Conservation (phyloP, 2,329 filamentous ascomycete genomes). For the Cordyceps cateniannulata region DNA sequence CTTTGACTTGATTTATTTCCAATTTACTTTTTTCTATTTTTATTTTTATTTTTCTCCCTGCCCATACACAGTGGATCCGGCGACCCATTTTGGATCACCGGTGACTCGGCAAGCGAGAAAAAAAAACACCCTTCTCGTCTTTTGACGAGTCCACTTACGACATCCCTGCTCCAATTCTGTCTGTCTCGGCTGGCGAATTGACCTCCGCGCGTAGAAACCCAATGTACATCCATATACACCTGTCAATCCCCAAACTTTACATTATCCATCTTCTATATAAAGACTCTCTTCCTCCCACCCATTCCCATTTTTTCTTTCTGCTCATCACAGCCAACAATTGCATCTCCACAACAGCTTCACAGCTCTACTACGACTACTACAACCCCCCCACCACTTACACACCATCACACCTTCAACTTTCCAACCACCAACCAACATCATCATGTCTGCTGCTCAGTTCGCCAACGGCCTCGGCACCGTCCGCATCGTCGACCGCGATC, state of each 20-base stretch:
- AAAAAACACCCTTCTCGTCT: neutral
- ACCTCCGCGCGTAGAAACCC: neutral
- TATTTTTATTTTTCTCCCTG: neutral
- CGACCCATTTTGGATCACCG: constrained; percentile 5
- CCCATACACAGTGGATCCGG: constrained; percentile 2
- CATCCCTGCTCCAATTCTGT: neutral
- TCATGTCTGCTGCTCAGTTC: constrained; percentile 9
- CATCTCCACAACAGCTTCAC: neutral
- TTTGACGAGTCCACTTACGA: neutral
- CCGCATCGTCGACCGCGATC: constrained; percentile 14
- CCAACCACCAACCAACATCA: neutral
- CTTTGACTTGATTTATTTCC: neutral
- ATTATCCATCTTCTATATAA: constrained; percentile 8
- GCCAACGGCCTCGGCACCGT: constrained; percentile 7
- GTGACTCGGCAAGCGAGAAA: constrained; percentile 6
- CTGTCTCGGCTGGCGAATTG: neutral
- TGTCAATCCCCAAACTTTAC: neutral
- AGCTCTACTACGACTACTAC: neutral
- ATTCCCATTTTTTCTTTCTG: neutral
- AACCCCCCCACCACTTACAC: neutral
- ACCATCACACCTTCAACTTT: neutral
- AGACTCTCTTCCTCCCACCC: neutral
- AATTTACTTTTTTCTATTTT: neutral
- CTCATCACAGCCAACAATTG: neutral
- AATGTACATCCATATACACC: neutral